Percentiles rank a stretch among this genome's conserved stretches.
Conservation (phyloP, 2,329 filamentous ascomycete genomes). For the Venturia pyrina region DNA sequence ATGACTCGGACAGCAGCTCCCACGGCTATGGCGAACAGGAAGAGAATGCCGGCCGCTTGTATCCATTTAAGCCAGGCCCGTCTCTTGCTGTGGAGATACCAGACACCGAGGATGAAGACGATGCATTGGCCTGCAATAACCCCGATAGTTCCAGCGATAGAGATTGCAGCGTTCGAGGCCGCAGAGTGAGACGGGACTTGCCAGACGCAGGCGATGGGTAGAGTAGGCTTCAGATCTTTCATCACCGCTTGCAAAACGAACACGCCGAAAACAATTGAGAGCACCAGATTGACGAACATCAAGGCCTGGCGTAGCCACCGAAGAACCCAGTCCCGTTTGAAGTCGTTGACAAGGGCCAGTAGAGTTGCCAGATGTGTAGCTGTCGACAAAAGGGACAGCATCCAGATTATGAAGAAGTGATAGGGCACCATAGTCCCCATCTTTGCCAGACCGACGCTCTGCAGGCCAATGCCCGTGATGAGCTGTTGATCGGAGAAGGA, state of each 20-base stretch:
- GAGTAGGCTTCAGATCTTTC: conserved; percentile 40
- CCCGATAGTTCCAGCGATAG: conserved; percentile 49
- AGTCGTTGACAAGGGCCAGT: conserved; percentile 55
- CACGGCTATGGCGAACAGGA: conserved; percentile 44
- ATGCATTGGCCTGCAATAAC: conserved; percentile 50
- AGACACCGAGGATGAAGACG: conserved; percentile 50
- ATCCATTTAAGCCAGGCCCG: conserved; percentile 46
- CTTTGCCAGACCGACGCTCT: conserved; percentile 52
- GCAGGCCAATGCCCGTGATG: conserved; percentile 58
- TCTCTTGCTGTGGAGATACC: conserved; percentile 51
- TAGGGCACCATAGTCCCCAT: conserved; percentile 51
- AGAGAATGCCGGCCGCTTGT: conserved; percentile 42
- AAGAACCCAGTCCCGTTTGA: conserved; percentile 56
- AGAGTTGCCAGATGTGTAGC: conserved; percentile 56
- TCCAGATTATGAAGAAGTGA: conserved; percentile 64
- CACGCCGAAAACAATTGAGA: conserved; percentile 47
- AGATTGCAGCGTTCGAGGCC: conserved; percentile 35
- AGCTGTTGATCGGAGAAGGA: conserved; percentile 60
- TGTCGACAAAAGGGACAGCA: conserved; percentile 53
- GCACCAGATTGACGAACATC: conserved; percentile 54
- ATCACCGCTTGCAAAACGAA: conserved; percentile 48
- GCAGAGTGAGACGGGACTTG: conserved; percentile 29
- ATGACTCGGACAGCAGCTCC: conserved; percentile 50
- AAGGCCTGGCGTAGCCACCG: conserved; percentile 55
- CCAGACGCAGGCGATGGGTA: conserved; percentile 56